Percentiles rank a stretch among this genome's conserved stretches.
phyloP scores from a whole-genome alignment of 805 yeast genomes.

The Starmerella floricola region DNA sequence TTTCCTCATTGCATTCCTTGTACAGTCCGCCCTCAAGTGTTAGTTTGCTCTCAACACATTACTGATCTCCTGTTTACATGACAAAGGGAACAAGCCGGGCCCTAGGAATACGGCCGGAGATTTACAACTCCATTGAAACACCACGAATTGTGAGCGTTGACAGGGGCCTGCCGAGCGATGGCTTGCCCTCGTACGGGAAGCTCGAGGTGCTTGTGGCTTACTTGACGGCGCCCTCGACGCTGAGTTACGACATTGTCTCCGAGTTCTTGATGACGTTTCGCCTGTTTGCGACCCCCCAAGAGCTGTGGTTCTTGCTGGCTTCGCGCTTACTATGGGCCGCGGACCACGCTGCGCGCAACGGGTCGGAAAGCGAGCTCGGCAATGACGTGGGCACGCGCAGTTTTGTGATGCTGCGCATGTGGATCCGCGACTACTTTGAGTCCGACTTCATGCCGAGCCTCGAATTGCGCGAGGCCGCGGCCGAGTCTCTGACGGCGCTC shows the following conservation, averaged over 20 bases:
- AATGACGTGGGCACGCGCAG: slow-evolving; percentile 62
- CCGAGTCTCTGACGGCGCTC: slow-evolving; percentile 17
- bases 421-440: slow-evolving; percentile 76
- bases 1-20: too few species aligned
- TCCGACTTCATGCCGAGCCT: slow-evolving; percentile 61
- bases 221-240: slow-evolving; percentile 53
- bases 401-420: slow-evolving; percentile 77
- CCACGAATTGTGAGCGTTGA: slow-evolving; percentile 5
- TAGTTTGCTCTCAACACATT: too few species aligned
- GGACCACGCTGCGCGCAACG: slow-evolving; percentile 25
- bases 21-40: too few species aligned
- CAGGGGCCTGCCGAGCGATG: slow-evolving; percentile 5
- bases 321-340: slow-evolving; percentile 66
- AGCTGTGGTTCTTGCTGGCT: slow-evolving; percentile 48
- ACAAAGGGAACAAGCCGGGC: not conserved
- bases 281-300: slow-evolving; percentile 46
- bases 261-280: slow-evolving; percentile 83
- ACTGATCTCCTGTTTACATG: too few species aligned
- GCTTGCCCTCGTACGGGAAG: slow-evolving; percentile 18
- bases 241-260: slow-evolving; percentile 66
- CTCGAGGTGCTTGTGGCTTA: slow-evolving; percentile 27
- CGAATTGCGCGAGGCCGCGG: slow-evolving; percentile 33
- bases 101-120: slow-evolving; percentile 9
- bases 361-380: slow-evolving; percentile 36
- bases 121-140: slow-evolving; percentile 8